A percentile compares a stretch with the other conserved stretches of the same genome.
Evolutionary conservation across 192 early-diverging fungal genomes (phyloP).

Genomic region (Radiomyces spectabilis): DNA sequence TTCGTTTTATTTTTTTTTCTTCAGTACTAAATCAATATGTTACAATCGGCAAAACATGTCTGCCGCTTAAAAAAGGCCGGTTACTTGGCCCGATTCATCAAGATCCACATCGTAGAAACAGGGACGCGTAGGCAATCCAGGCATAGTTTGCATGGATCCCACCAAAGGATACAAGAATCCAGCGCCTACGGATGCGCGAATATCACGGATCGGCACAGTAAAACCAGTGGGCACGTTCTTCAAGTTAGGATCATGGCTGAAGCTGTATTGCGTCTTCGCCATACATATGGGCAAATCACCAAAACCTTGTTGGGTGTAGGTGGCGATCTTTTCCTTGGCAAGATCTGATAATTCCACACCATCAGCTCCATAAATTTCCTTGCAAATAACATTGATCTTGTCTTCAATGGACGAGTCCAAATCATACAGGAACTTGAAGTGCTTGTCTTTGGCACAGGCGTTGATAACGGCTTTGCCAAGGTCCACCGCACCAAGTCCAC

Average conservation of each 20-base stretch:
- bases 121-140: conserved; percentile 90
- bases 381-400: conserved; percentile 92
- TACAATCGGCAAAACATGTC: too few relatives aligned
- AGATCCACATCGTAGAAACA: conserved; percentile 96
- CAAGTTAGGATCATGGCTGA: conserved; percentile 85
- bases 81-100: conserved; percentile 77
- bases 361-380: conserved; percentile 91
- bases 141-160: conserved; percentile 96
- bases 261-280: conserved; percentile 95
- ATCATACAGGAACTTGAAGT: conserved; percentile 89
- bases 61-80: conserved; percentile 90
- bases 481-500: conserved; percentile 83
- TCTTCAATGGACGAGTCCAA: conserved; percentile 62
- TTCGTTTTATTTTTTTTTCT: too few relatives aligned
- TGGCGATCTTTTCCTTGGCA: conserved; percentile 80
- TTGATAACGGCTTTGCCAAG: conserved; percentile 78
- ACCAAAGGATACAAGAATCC: conserved; percentile 95
- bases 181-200: conserved; percentile 89
- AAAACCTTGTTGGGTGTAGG: conserved; percentile 84
- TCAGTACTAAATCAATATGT: too few relatives aligned
- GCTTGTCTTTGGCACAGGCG: conserved; percentile 45
- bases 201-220: conserved; percentile 86
- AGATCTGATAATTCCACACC: conserved; percentile 76
- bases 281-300: conserved; percentile 89
- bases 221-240: conserved; percentile 93